Base-by-base conservation (phyloP, 2,329 filamentous ascomycete species). In the Xylaria sp. region DNA sequence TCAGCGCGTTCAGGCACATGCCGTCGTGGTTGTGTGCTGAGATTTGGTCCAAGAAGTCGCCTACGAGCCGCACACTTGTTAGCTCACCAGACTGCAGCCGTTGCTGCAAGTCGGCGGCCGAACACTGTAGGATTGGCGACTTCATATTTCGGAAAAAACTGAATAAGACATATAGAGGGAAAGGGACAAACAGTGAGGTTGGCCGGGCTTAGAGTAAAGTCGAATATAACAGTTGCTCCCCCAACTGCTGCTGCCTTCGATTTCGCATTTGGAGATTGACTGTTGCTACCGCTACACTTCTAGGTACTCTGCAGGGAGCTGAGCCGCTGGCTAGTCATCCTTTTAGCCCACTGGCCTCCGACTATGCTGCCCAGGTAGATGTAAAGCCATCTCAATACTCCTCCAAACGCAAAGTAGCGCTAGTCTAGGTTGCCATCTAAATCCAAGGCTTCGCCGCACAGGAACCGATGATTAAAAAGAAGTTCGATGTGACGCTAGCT, bases 391-490 rank as follows among this genome's bases (percentile, higher is more conserved):
- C 42, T 17, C 42, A 17, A 5, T 10, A 25, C 44, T 47, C 44
- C 44, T 47, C 44, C 44, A 47, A 47, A 47, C 44, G 44, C 22
- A 47, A 47, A 47, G 44, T 10, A 47, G 44, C 44, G 44, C 44
- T 47, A n/a, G n/a, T n/a, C n/a, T n/a, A 47, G 44, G 27, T 47
- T 47, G 44, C 44, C 27, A 47, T 47, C 44, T 10, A 47, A 47
- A 47, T 20, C 44, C 25, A 47, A 47, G 44, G 44, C 20, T 47
- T 25, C n/a, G 44, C 44, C 44, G 44, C 44, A 47, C 22, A 47
- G 44, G 44, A 47, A 47, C 44, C 27, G 44, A 20, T 47, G 25
- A 47, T 47, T 47, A 27, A 47, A 47, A 27, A 47, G 44, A 47
- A 47, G n/a, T 47, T 47, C 44, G 44, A 47, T 27, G 44, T 47